A percentile compares a stretch with the other conserved stretches of the same genome.
These are phyloP conservation scores for Pyricularia sp. DNA, from an alignment of 2,329 filamentous ascomycete species.

Conservation along the genomic window DNA sequence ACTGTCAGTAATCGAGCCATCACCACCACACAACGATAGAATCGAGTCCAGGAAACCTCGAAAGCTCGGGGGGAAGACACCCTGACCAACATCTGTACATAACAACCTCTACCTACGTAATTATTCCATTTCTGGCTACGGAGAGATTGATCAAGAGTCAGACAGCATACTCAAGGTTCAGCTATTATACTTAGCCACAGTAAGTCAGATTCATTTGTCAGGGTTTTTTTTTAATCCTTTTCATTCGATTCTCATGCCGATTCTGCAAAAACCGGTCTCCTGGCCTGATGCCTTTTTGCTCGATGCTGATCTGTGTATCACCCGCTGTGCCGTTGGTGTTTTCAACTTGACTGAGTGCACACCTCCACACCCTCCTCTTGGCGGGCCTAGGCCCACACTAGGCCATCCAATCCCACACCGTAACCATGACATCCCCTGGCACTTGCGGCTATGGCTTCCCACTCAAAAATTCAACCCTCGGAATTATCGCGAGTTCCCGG, in stretches of 20 bases:
- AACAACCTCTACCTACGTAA: neutral
- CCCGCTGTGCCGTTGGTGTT: neutral
- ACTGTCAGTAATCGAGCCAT: neutral
- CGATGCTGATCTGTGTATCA: neutral
- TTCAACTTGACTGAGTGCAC: neutral
- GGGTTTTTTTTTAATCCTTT: neutral
- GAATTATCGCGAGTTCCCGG: neutral
- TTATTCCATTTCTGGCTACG: neutral
- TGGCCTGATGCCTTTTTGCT: neutral
- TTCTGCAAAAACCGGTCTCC: neutral
- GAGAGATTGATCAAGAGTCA: neutral
- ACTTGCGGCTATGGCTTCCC: neutral
- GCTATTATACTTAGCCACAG: neutral
- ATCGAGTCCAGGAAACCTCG: neutral
- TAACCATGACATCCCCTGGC: neutral
- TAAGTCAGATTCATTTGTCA: neutral
- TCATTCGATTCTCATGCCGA: neutral
- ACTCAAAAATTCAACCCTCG: neutral
- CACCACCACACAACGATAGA: neutral
- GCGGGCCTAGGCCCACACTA: neutral
- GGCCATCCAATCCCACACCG: neutral
- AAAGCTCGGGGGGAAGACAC: neutral
- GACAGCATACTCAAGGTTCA: neutral
- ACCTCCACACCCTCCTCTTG: neutral
- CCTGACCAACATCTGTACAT: neutral